Base-by-base conservation (phyloP, 2,329 filamentous ascomycete genomes). In the Colletotrichum trifolii region DNA sequence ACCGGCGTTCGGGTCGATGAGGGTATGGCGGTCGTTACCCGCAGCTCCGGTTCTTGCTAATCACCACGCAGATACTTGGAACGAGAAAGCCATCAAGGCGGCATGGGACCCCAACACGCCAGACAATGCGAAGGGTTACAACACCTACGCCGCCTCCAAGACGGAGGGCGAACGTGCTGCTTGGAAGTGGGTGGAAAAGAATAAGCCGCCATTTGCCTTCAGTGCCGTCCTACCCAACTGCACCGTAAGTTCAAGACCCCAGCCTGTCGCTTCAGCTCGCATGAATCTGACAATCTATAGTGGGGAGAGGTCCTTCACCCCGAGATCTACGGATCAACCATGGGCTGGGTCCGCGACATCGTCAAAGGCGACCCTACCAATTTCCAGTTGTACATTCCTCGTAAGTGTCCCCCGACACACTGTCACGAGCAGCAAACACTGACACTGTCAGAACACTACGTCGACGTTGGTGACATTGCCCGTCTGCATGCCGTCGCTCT, bases 401-500 rank as follows among this genome's bases (percentile, higher is more conserved):
- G 57, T 60, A 48, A 60, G 57, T 39, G 8, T 7, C 6, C 47
- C 35, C 6, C 11, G 34, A 25, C 45, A 9, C 4, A 13, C 17
- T 33, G 8, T 11, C 1, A 33, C 17, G 6, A 38, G 11, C 13
- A 6, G 33, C 8, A 49, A 10, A 39, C 10, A 8, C 1, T 8
- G 17, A 38, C 7, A 17, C 49, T 60, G 11, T 0, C 15, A 85
- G 80, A 77, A 71, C 76, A 81, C 71, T 80, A 73, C 69, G 74
- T 85, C 35, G 76, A 85, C 67, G 79, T 84, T 0, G 73, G 79
- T 7, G 85, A 88, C 58, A 70, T 71, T 2, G 86, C 85, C 0
- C 75, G 81, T 0, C 72, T 89, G 0, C 85, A 88, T 45, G 76
- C 87, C 7, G 81, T 83, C 4, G 86, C 82, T 0, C 73, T 84